Conservation (phyloP, 768 basidiomycete genomes). For the Asterophora parasitica region DNA sequence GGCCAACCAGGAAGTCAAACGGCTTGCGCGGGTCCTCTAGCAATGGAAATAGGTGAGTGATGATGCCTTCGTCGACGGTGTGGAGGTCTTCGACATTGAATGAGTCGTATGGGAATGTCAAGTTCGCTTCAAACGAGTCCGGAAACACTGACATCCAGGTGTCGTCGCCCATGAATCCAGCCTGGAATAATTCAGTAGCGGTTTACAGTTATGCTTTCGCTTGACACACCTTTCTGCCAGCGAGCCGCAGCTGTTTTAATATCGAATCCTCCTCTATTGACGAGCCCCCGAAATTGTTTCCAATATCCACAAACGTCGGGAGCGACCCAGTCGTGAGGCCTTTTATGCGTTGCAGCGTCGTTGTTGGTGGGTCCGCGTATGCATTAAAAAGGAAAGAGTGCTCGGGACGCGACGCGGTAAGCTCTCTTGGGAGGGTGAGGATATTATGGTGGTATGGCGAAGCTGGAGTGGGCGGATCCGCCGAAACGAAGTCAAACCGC, state of each 20-base stretch:
- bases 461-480: conserved; percentile 54
- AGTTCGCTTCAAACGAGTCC: conserved; percentile 60
- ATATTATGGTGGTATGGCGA: conserved; percentile 79
- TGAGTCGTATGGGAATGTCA: conserved; percentile 86
- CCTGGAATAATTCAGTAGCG: conserved; percentile 30
- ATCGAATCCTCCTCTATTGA: conserved; percentile 87
- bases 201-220: background rate
- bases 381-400: conserved; percentile 86
- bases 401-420: conserved; percentile 57
- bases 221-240: conserved; percentile 53
- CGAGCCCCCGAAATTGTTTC: conserved; percentile 86
- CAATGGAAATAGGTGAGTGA: conserved; percentile 76
- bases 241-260: conserved; percentile 60
- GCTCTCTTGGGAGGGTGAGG: conserved; percentile 70
- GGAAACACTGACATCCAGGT: conserved; percentile 95
- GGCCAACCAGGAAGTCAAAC: conserved; percentile 89
- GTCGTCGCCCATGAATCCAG: conserved; percentile 94
- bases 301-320: conserved; percentile 94
- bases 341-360: conserved; percentile 93
- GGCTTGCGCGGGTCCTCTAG: conserved; percentile 45
- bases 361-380: conserved; percentile 91
- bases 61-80: conserved; percentile 90
- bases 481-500: conserved; percentile 89
- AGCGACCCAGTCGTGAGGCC: conserved; percentile 92
- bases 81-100: conserved; percentile 99